These are phyloP conservation scores for Vararia minispora DNA, from an alignment of 768 basidiomycete genomes.

Conservation along the genomic window DNA sequence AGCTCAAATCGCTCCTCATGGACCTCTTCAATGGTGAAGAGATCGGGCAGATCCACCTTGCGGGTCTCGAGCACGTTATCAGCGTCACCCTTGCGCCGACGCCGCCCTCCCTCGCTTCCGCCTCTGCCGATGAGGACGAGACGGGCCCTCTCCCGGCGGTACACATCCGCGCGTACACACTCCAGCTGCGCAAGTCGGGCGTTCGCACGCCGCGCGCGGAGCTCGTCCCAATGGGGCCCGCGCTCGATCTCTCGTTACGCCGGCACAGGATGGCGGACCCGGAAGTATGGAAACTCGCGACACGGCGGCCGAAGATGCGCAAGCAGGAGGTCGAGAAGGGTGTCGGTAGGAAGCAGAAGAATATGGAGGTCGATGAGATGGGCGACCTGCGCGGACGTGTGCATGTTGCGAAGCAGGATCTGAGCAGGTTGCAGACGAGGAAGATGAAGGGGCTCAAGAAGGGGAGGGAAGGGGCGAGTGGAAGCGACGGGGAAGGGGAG, in stretches of 20 bases:
- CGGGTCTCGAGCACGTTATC: slow-evolving; percentile 82
- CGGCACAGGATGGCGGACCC: slow-evolving; percentile 65
- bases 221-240: slow-evolving; percentile 84
- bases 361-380: slow-evolving; percentile 96
- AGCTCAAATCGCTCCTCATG: slow-evolving; percentile 85
- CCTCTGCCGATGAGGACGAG: slow-evolving; percentile 19
- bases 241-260: slow-evolving; percentile 71
- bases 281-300: slow-evolving; percentile 70
- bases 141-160: slow-evolving; percentile 53
- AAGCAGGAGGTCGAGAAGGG: slow-evolving; percentile 82
- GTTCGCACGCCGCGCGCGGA: slow-evolving; percentile 73
- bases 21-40: slow-evolving; percentile 86
- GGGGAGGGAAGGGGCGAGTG: slow-evolving; percentile 17
- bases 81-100: slow-evolving; percentile 67
- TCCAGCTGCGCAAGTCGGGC: slow-evolving; percentile 64
- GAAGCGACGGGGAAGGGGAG: slow-evolving; percentile 14
- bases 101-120: slow-evolving; percentile 38
- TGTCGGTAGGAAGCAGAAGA: slow-evolving; percentile 87
- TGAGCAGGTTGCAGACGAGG: slow-evolving; percentile 75
- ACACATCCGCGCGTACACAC: slow-evolving; percentile 82
- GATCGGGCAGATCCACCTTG: slow-evolving; percentile 72
- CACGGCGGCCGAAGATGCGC: slow-evolving; percentile 78
- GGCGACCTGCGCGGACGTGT: slow-evolving; percentile 88
- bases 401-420: slow-evolving; percentile 84
- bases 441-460: slow-evolving; percentile 93